A percentile compares a stretch with the other conserved stretches of the same genome.
These are phyloP conservation scores for Darksidea phi DNA, from an alignment of 495 filamentous ascomycete species.

Conservation along the genomic window DNA sequence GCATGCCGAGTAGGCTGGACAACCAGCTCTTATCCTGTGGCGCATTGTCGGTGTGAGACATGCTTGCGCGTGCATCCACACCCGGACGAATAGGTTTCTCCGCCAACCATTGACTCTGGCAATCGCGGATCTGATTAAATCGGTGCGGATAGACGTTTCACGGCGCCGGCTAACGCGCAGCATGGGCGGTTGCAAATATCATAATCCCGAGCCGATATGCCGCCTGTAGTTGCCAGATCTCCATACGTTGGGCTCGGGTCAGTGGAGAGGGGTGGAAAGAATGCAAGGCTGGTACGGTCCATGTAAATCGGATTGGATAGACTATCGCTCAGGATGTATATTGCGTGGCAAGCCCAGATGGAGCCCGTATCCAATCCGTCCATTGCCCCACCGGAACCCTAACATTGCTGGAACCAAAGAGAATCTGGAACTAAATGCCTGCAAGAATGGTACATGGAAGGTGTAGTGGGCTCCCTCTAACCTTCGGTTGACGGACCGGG, in stretches of 20 bases:
- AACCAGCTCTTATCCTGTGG: no score
- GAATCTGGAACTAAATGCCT: not conserved
- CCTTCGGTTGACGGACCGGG: not conserved
- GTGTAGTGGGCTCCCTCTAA: not conserved
- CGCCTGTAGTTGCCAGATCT: no score
- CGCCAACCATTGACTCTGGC: no score
- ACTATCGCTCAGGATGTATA: not conserved
- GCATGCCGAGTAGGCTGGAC: no score
- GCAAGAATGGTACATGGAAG: not conserved
- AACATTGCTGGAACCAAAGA: not conserved
- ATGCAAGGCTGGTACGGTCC: not conserved
- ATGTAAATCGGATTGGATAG: not conserved
- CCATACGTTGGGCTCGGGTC: not conserved
- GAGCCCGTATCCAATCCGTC: conserved; percentile 1
- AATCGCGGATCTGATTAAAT: no score
- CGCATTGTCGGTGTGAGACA: no score
- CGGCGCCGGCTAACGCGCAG: no score
- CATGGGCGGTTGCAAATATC: no score
- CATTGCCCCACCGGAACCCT: not conserved
- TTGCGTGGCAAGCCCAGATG: not conserved
- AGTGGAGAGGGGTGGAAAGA: not conserved
- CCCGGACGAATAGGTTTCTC: no score
- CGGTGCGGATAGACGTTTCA: no score
- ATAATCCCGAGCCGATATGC: no score
- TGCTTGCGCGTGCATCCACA: no score